Conservation (phyloP, 495 filamentous ascomycete species). For the Arthonia radiata region DNA sequence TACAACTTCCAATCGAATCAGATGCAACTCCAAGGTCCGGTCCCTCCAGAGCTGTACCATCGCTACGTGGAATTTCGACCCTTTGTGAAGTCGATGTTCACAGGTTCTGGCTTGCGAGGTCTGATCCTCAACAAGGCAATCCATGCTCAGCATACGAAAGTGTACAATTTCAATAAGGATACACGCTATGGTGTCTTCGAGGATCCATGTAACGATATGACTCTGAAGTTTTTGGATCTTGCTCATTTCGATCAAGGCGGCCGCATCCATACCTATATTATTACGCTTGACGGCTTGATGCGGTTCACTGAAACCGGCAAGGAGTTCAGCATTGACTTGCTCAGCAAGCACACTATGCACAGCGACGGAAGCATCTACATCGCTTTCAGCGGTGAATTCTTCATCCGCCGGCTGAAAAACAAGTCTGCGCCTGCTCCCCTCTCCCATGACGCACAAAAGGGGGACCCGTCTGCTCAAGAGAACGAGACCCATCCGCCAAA, state of each 20-base stretch:
- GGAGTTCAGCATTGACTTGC: slow-evolving; percentile 75
- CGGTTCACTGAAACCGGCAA: slow-evolving; percentile 88
- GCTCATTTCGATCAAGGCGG: slow-evolving; percentile 65
- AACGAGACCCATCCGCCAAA: slow-evolving; percentile 5
- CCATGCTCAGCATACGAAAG: slow-evolving; percentile 65
- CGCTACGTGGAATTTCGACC: slow-evolving; percentile 82
- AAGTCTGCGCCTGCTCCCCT: slow-evolving; percentile 4
- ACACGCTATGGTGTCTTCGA: slow-evolving; percentile 42
- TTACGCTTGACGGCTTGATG: slow-evolving; percentile 64
- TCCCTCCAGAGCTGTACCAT: slow-evolving; percentile 57
- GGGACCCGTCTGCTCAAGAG: slow-evolving; percentile 1
- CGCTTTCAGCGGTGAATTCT: slow-evolving; percentile 81
- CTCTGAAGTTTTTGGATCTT: slow-evolving; percentile 61
- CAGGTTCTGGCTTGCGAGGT: slow-evolving; percentile 44
- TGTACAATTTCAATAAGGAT: slow-evolving; percentile 62
- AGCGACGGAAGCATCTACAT: slow-evolving; percentile 75
- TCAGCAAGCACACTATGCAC: slow-evolving; percentile 91
- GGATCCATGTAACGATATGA: slow-evolving; percentile 30
- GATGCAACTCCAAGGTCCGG: slow-evolving; percentile 64
- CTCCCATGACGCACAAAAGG: slow-evolving; percentile 11
- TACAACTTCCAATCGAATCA: slow-evolving; percentile 78
- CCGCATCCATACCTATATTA: slow-evolving; percentile 73
- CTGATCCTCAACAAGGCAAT: slow-evolving; percentile 58
- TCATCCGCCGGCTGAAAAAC: slow-evolving; percentile 41
- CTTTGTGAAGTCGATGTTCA: slow-evolving; percentile 76